Base-by-base conservation (phyloP, 176 grass and related monocot genomes). In the Oryza brachyantha region DNA sequence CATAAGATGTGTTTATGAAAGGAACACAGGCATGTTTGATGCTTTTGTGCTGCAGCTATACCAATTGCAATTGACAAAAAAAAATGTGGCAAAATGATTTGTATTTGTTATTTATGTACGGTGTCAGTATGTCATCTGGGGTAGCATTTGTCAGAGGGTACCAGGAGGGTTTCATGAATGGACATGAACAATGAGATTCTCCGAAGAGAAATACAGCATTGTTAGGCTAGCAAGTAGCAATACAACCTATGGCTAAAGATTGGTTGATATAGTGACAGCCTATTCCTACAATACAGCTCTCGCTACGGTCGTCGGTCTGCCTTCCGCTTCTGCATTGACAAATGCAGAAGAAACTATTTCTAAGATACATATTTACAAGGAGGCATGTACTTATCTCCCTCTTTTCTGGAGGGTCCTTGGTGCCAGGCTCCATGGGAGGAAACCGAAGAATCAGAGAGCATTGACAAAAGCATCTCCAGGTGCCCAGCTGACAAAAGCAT, bases 361-460 rank as follows among this genome's bases (percentile, higher is more conserved):
- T 76, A 74, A 41, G 80, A 85, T 85, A 88, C 83, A 59, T 94
- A 90, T 88, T 72, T 91, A 94, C 83, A 94, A n/a, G 26, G 75
- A 69, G 83, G 75, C 60, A 66, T 21, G 64, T 64, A 46, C 26
- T 37, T 42, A 52, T 61, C 28, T 63, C 21, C 74, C 40, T 35
- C 41, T 55, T 59, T 61, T 74, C 66, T 38, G 28, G 34, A 32
- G 39, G n/a, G 38, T 7, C 36, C 28, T 43, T 3, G 27, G 27
- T 29, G 9, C 13, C 13, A 4, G 14, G 32, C 68, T 32, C 70
- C 37, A 8, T 54, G 2, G 10, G 61, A 39, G 24, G 64, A 37
- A 68, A 29, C 31, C 7, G 13, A 40, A 57, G 22, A 52, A 52
- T 52, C 19, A 21, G 48, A 52, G n/a, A 52, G 19, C 46, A 50